Evolutionary conservation across 768 basidiomycete species (phyloP).

Genomic region (Boletus fagicola): DNA sequence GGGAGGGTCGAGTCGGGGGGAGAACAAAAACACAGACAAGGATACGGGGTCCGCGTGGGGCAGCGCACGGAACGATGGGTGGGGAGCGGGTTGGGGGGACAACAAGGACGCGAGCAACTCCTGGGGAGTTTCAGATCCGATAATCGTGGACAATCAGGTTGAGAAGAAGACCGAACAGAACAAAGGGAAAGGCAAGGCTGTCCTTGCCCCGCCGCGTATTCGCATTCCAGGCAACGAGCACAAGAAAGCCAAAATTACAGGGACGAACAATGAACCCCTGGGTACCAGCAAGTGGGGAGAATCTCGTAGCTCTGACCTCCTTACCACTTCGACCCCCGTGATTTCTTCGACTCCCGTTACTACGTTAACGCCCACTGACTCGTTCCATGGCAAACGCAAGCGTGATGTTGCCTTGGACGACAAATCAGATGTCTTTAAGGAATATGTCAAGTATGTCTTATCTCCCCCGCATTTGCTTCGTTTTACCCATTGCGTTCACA

Average conservation of each 20-base stretch:
- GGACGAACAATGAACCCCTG: slow-evolving; percentile 27
- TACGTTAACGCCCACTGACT: slow-evolving; percentile 16
- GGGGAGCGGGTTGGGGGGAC: slow-evolving; percentile 9
- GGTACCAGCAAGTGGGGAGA: slow-evolving; percentile 15
- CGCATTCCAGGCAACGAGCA: slow-evolving; percentile 19
- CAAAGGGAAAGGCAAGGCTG: slow-evolving; percentile 12
- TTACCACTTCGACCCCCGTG: slow-evolving; percentile 5
- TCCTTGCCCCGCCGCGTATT: slow-evolving; percentile 27
- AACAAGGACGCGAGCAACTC: slow-evolving; percentile 1
- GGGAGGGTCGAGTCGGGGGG: slow-evolving; percentile 6
- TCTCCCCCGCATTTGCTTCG: neutral
- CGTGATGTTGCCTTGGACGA: slow-evolving; percentile 21
- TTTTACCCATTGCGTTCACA: slow-evolving; percentile 3
- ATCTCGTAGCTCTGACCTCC: slow-evolving; percentile 3
- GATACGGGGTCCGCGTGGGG: neutral
- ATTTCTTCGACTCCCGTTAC: slow-evolving; percentile 14
- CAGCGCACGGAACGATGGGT: neutral
- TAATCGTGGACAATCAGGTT: slow-evolving; percentile 4
- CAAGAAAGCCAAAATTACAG: slow-evolving; percentile 16
- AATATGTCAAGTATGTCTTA: slow-evolving; percentile 30
- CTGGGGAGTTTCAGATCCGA: slow-evolving; percentile 10
- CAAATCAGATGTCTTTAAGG: slow-evolving; percentile 26
- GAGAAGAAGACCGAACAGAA: slow-evolving; percentile 1
- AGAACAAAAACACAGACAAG: neutral
- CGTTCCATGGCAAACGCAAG: slow-evolving; percentile 28